A percentile compares a stretch with the other conserved stretches of the same genome.
Evolutionary conservation across 495 filamentous ascomycete species (phyloP).

Genomic region (Penicillium coprophilum): DNA sequence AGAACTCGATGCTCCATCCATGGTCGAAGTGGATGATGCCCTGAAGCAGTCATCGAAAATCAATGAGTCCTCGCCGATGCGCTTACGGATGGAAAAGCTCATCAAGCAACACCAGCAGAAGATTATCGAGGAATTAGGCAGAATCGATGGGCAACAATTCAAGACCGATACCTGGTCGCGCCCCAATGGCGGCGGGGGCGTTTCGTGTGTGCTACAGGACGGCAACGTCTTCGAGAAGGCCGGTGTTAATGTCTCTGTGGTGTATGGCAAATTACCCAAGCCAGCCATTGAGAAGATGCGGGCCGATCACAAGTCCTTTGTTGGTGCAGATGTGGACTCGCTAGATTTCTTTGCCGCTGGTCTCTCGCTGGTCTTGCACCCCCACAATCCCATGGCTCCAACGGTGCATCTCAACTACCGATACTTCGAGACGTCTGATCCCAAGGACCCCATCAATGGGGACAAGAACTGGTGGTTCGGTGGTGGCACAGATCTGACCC

Average conservation of each 20-base stretch:
- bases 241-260: slow-evolving; percentile 90
- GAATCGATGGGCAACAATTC: slow-evolving; percentile 81
- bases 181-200: slow-evolving; percentile 79
- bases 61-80: slow-evolving; percentile 80
- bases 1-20: slow-evolving; percentile 59
- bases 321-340: slow-evolving; percentile 68
- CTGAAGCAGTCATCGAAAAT: slow-evolving; percentile 44
- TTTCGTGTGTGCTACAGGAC: slow-evolving; percentile 91
- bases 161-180: slow-evolving; percentile 82
- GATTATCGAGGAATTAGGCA: slow-evolving; percentile 77
- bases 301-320: slow-evolving; percentile 87
- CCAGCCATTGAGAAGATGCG: slow-evolving; percentile 92
- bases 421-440: slow-evolving; percentile 88
- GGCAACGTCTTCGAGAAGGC: slow-evolving; percentile 98
- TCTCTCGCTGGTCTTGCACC: slow-evolving; percentile 88
- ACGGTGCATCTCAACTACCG: slow-evolving; percentile 98
- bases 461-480: slow-evolving; percentile 95
- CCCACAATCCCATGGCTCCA: slow-evolving; percentile 91
- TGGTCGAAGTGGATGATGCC: slow-evolving; percentile 47
- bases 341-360: slow-evolving; percentile 95
- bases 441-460: slow-evolving; percentile 60
- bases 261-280: slow-evolving; percentile 88
- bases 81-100: slow-evolving; percentile 92
- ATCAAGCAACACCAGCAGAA: slow-evolving; percentile 87
- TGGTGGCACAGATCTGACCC: slow-evolving; percentile 91